Conservation (phyloP, 164 flowering plant species). For the Euptelea pleiosperma region DNA sequence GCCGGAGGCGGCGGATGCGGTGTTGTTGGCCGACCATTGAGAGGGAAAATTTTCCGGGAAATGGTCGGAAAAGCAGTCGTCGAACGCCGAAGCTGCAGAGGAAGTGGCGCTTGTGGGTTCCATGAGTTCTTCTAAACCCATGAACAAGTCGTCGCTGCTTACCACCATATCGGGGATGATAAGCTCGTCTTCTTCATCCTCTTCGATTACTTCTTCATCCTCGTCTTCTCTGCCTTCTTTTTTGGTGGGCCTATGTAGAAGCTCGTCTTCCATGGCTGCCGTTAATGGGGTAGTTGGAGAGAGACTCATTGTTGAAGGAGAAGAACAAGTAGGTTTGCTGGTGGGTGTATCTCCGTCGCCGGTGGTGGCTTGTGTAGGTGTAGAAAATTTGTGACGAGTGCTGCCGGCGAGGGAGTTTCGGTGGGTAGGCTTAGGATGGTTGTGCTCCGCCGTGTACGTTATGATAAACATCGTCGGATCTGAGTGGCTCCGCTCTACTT, state of each 20-base stretch:
- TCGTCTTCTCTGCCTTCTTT: slow-evolving; percentile 23
- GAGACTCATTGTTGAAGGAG: slow-evolving; percentile 18
- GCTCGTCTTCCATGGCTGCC: slow-evolving; percentile 10
- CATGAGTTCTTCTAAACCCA: slow-evolving; percentile 51
- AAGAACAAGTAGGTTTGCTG: slow-evolving; percentile 30
- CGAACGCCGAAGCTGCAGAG: slow-evolving; percentile 8
- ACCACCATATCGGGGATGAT: slow-evolving; percentile 34
- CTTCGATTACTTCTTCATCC: slow-evolving; percentile 17
- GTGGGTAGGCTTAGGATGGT: slow-evolving; percentile 90
- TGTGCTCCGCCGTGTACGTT: slow-evolving; percentile 87
- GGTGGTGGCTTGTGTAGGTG: slow-evolving; percentile 9
- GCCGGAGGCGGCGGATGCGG: slow-evolving; percentile 47
- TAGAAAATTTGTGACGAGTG: slow-evolving; percentile 53
- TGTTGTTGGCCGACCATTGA: slow-evolving; percentile 34
- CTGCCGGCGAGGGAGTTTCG: slow-evolving; percentile 89
- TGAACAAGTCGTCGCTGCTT: slow-evolving; percentile 59
- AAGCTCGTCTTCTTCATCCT: slow-evolving; percentile 35
- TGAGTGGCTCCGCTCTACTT: slow-evolving; percentile 80
- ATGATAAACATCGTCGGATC: slow-evolving; percentile 82
- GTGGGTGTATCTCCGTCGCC: slow-evolving; percentile 10
- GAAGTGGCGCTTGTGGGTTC: not conserved
- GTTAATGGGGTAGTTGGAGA: slow-evolving; percentile 33
- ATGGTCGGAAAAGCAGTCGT: slow-evolving; percentile 35
- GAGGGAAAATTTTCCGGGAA: slow-evolving; percentile 32
- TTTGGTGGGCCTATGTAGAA: slow-evolving; percentile 16